Evolutionary conservation across 306 rosid genomes (phyloP).

Genomic region (Cicer yamashitae): DNA sequence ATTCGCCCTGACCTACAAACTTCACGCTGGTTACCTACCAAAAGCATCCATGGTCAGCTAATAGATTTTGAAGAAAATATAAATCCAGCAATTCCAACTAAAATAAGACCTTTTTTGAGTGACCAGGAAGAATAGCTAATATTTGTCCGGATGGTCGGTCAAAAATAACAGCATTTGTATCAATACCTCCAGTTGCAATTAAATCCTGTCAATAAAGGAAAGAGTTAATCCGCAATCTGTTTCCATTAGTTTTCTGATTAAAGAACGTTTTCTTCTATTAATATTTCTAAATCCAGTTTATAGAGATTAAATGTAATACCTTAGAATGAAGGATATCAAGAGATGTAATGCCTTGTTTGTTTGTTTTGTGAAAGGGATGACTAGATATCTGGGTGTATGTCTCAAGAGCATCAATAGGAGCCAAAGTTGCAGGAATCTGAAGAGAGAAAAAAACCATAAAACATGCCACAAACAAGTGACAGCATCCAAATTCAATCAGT

Average conservation of each 20-base stretch:
- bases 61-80: slow-evolving; percentile 11
- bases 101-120: slow-evolving; percentile 83
- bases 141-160: slow-evolving; percentile 92
- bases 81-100: neutral
- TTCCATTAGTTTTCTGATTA: neutral
- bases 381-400: slow-evolving; percentile 94
- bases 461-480: slow-evolving; percentile 22
- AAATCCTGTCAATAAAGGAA: slow-evolving; percentile 65
- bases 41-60: slow-evolving; percentile 43
- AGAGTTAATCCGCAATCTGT: slow-evolving; percentile 13
- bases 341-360: slow-evolving; percentile 87
- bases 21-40: slow-evolving; percentile 86
- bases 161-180: slow-evolving; percentile 91
- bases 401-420: slow-evolving; percentile 80
- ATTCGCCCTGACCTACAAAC: slow-evolving; percentile 77
- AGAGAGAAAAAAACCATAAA: slow-evolving; percentile 20
- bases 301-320: slow-evolving; percentile 52
- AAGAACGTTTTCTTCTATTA: neutral
- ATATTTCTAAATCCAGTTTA: neutral
- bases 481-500: slow-evolving; percentile 26
- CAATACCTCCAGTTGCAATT: slow-evolving; percentile 93
- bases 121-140: slow-evolving; percentile 90
- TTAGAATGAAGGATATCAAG: slow-evolving; percentile 76
- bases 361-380: slow-evolving; percentile 96
- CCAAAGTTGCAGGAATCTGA: slow-evolving; percentile 87